These are phyloP conservation scores for Microbotryum lychnidis-dioicae DNA, from an alignment of 1,284 basidiomycete species.

Conservation along the genomic window DNA sequence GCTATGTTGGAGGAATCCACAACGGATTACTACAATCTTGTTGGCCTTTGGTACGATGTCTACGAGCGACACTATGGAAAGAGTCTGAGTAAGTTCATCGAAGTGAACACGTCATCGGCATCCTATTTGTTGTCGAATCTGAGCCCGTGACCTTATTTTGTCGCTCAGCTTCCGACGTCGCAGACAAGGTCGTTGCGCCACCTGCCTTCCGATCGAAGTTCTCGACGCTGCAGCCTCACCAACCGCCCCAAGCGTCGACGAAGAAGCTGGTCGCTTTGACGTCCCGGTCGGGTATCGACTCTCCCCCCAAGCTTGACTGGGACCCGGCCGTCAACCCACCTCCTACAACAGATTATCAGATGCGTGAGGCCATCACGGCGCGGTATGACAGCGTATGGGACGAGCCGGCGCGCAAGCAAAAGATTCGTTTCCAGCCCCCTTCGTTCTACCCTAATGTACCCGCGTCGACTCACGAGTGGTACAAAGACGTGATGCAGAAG, in stretches of 20 bases:
- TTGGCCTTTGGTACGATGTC: slow-evolving; percentile 82
- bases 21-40: slow-evolving; percentile 64
- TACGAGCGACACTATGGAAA: slow-evolving; percentile 76
- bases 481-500: slow-evolving; percentile 41
- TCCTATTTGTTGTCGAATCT: neutral
- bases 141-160: too few relatives aligned
- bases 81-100: slow-evolving; percentile 29
- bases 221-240: too few relatives aligned
- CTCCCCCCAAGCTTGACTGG: slow-evolving; percentile 42
- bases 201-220: neutral
- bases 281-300: slow-evolving; percentile 3
- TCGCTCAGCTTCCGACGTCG: too few relatives aligned
- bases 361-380: slow-evolving; percentile 43
- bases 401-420: slow-evolving; percentile 33
- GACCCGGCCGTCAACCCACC: slow-evolving; percentile 45
- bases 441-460: slow-evolving; percentile 40
- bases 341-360: slow-evolving; percentile 41
- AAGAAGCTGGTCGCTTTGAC: too few relatives aligned
- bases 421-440: slow-evolving; percentile 54
- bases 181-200: neutral
- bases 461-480: slow-evolving; percentile 43
- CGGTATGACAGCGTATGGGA: slow-evolving; percentile 49
- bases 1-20: slow-evolving; percentile 32
- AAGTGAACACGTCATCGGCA: slow-evolving; percentile 23
- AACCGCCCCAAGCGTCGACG: too few relatives aligned